These are phyloP conservation scores for Pythium dissimile DNA, from an alignment of 352 stramenopile species.

Conservation along the genomic window DNA sequence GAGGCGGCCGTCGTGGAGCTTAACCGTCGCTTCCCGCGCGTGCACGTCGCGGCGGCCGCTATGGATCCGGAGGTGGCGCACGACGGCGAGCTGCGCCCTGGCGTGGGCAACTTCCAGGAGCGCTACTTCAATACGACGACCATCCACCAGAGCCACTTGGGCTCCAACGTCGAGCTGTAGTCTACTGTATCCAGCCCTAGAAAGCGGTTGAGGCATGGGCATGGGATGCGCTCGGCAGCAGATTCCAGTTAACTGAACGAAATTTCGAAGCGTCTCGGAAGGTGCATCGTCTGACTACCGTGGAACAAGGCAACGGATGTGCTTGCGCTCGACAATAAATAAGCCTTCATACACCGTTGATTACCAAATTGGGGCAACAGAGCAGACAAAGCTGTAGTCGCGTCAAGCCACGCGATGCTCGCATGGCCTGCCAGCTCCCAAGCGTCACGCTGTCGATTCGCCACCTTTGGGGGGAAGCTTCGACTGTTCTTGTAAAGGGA, in stretches of 20 bases:
- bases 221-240: neutral
- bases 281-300: too few relatives aligned
- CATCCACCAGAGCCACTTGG: conserved; percentile 8
- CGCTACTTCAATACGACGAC: conserved; percentile 28
- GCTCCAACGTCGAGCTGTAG: conserved; percentile 8
- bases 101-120: conserved; percentile 36
- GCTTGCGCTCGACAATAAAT: too few relatives aligned
- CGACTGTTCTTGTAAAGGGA: conserved; percentile 13
- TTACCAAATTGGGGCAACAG: too few relatives aligned
- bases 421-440: conserved; percentile 1
- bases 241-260: too few relatives aligned
- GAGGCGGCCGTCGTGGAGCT: conserved; percentile 19
- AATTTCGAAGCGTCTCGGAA: too few relatives aligned
- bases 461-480: neutral
- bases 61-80: conserved; percentile 28
- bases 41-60: conserved; percentile 25
- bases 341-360: too few relatives aligned
- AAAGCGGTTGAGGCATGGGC: neutral
- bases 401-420: too few relatives aligned
- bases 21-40: conserved; percentile 14
- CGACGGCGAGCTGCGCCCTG: conserved; percentile 14
- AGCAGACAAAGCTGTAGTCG: too few relatives aligned
- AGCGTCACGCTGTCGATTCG: conserved; percentile 6
- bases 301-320: too few relatives aligned
- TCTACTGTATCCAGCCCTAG: too few relatives aligned